Conservation (phyloP, 208 protist species). For the Acanthamoeba quina region DNA sequence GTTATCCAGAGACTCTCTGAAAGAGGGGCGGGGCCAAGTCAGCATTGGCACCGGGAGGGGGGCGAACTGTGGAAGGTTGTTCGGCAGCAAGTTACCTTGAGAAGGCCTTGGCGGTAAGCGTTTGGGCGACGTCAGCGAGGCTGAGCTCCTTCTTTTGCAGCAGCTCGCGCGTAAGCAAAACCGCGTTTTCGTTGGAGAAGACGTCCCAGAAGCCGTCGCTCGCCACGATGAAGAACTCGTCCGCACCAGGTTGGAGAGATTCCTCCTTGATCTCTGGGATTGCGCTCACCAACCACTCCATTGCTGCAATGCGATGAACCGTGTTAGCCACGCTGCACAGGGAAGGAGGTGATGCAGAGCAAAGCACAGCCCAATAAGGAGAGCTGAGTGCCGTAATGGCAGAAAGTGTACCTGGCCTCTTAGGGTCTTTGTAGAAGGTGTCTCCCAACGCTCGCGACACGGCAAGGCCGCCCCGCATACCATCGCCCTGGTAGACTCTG, state of each 20-base stretch:
- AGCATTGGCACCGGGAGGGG: background rate
- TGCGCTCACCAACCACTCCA: constrained; percentile 54
- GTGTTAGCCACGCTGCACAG: background rate
- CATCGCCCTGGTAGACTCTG: constrained; percentile 62
- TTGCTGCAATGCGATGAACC: background rate
- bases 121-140: constrained; percentile 37
- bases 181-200: constrained; percentile 72
- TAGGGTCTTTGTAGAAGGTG: constrained; percentile 67
- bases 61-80: background rate
- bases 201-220: constrained; percentile 75
- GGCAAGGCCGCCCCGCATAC: constrained; percentile 36
- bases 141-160: constrained; percentile 61
- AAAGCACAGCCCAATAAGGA: background rate
- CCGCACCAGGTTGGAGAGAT: background rate
- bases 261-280: constrained; percentile 65
- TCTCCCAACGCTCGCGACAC: constrained; percentile 63
- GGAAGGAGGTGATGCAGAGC: background rate
- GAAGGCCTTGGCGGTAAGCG: constrained; percentile 66
- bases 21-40: background rate
- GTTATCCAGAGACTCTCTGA: constrained; percentile 69
- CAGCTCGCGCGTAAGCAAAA: constrained; percentile 45
- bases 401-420: background rate
- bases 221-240: constrained; percentile 70
- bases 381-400: background rate
- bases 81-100: background rate